phyloP scores from a whole-genome alignment of 108 stramenopile genomes.

The Cyclotella choctawhatcheeana region DNA sequence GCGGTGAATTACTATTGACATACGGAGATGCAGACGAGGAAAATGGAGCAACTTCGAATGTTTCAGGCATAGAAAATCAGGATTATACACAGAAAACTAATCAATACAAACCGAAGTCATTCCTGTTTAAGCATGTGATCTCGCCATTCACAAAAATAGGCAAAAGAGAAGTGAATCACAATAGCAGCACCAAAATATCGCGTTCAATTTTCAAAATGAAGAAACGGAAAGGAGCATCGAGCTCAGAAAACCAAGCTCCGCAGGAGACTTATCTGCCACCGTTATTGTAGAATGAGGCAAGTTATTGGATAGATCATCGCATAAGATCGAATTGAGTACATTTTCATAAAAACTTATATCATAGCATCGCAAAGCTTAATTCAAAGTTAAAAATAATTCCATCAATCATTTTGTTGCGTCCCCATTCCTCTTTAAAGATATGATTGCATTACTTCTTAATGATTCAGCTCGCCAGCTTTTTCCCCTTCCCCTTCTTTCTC shows the following conservation, averaged over 20 bases:
- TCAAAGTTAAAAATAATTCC: too few species aligned
- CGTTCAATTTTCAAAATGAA: slow-evolving; percentile 20
- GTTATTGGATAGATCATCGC: too few species aligned
- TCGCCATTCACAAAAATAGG: slow-evolving; percentile 15
- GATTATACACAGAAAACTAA: neutral
- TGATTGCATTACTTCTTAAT: too few species aligned
- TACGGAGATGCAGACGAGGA: slow-evolving; percentile 1
- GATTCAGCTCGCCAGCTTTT: slow-evolving; percentile 63
- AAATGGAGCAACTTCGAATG: neutral
- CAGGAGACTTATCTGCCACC: slow-evolving; percentile 12
- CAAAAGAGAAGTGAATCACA: neutral
- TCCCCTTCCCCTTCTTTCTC: slow-evolving; percentile 81
- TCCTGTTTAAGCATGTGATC: slow-evolving; percentile 28
- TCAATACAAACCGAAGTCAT: slow-evolving; percentile 28
- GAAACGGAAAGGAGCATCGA: neutral
- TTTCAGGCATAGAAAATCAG: neutral
- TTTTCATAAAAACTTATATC: too few species aligned
- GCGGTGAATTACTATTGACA: slow-evolving; percentile 26
- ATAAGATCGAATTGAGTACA: too few species aligned
- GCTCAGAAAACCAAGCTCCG: neutral
- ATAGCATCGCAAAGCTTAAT: too few species aligned
- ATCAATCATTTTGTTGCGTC: too few species aligned
- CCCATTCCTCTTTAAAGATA: too few species aligned
- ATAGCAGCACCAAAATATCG: slow-evolving; percentile 2
- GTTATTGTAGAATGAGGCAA: too few species aligned